Conservation (phyloP, 352 stramenopile species). For the Globisporangium polare region DNA sequence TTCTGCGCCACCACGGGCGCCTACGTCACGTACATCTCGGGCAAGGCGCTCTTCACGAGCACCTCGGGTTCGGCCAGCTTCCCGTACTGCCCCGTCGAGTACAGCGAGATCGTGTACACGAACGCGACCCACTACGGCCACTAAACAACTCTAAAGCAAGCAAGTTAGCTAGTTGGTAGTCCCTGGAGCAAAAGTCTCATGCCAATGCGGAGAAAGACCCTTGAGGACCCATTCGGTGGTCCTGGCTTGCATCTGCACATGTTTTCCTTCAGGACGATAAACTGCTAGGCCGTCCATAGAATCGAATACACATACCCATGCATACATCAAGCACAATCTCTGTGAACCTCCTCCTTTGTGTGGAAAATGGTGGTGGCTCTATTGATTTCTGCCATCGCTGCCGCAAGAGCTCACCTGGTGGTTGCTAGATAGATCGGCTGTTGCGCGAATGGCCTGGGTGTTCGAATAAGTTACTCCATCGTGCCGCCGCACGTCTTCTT, state of each 20-base stretch:
- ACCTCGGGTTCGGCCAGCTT: slow-evolving; percentile 7
- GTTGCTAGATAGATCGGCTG: neutral
- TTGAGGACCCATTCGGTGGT: neutral
- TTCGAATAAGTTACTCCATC: slow-evolving; percentile 14
- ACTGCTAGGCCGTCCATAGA: neutral
- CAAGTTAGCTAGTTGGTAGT: neutral
- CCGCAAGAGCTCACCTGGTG: no score
- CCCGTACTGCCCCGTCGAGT: slow-evolving; percentile 26
- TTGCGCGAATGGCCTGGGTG: neutral
- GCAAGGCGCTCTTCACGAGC: slow-evolving; percentile 25
- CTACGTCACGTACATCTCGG: slow-evolving; percentile 28
- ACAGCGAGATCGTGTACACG: slow-evolving; percentile 25
- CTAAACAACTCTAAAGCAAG: neutral
- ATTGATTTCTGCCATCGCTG: no score
- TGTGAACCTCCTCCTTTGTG: no score
- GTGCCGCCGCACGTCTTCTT: slow-evolving; percentile 56
- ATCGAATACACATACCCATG: neutral
- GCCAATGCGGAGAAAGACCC: neutral
- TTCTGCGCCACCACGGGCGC: slow-evolving; percentile 15
- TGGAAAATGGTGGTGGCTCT: no score
- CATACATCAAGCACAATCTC: neutral
- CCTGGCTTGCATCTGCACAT: neutral
- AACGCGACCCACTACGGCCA: slow-evolving; percentile 25
- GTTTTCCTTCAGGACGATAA: slow-evolving; percentile 1
- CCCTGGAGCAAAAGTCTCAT: slow-evolving; percentile 6